Evolutionary conservation across 768 basidiomycete genomes (phyloP).

Genomic region (Termitomyces sp.): DNA sequence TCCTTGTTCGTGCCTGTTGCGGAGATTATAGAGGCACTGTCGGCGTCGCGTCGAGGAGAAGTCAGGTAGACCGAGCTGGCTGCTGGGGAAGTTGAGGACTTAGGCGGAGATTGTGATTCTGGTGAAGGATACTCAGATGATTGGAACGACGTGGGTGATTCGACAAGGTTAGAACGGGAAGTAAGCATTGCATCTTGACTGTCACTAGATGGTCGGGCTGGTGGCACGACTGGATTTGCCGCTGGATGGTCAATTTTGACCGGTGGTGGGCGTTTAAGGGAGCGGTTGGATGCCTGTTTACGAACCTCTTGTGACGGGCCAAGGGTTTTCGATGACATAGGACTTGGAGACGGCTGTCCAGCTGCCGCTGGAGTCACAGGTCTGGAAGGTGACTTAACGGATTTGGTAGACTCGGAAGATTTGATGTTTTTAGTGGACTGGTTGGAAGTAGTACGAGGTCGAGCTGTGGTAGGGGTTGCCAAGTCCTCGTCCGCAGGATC

Average conservation of each 20-base stretch:
- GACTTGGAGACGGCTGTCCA: slow-evolving; percentile 13
- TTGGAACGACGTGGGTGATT: slow-evolving; percentile 41
- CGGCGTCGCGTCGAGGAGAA: slow-evolving; percentile 18
- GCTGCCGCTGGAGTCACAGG: slow-evolving; percentile 17
- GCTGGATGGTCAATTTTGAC: slow-evolving; percentile 21
- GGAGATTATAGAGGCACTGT: slow-evolving; percentile 21
- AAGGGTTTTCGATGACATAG: slow-evolving; percentile 18
- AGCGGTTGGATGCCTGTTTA: slow-evolving; percentile 33
- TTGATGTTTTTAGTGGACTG: slow-evolving; percentile 1
- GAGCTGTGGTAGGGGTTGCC: slow-evolving; percentile 16
- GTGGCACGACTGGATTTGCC: slow-evolving; percentile 20
- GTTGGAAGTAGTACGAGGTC: slow-evolving; percentile 11
- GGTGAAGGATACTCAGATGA: slow-evolving; percentile 22
- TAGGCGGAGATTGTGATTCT: slow-evolving; percentile 11
- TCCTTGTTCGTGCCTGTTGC: slow-evolving; percentile 20
- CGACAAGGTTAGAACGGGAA: slow-evolving; percentile 30
- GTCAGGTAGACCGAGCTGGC: slow-evolving; percentile 16
- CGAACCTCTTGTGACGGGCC: slow-evolving; percentile 24
- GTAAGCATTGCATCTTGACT: slow-evolving; percentile 17
- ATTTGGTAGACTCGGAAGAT: slow-evolving; percentile 11
- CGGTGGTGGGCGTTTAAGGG: slow-evolving; percentile 25
- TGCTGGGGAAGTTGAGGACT: slow-evolving; percentile 6
- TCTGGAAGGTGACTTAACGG: slow-evolving; percentile 8
- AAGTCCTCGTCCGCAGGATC: slow-evolving; percentile 16
- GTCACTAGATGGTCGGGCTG: slow-evolving; percentile 9